These are phyloP conservation scores for Monosporozyma aquatica DNA, from an alignment of 805 yeast species.

Conservation along the genomic window DNA sequence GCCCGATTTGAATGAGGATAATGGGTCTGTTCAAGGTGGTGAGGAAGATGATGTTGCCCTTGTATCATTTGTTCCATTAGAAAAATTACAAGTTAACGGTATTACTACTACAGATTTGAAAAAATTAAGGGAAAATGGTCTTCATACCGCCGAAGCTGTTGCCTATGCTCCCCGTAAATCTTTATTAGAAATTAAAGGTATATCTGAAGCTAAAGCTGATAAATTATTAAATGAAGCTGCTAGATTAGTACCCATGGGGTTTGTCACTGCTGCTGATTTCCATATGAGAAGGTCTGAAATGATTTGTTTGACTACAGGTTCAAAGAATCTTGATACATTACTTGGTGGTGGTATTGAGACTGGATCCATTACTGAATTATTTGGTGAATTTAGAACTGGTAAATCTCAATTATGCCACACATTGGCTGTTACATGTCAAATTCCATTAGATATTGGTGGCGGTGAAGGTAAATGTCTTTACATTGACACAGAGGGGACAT, in stretches of 20 bases:
- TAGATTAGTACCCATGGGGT: slow-evolving; percentile 86
- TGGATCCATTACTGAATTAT: slow-evolving; percentile 91
- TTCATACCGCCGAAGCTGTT: slow-evolving; percentile 81
- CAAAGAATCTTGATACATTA: slow-evolving; percentile 84
- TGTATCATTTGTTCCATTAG: slow-evolving; percentile 29
- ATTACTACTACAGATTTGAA: slow-evolving; percentile 69
- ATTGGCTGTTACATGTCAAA: slow-evolving; percentile 90
- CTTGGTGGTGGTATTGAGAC: slow-evolving; percentile 97
- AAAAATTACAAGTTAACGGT: slow-evolving; percentile 61
- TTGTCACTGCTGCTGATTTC: slow-evolving; percentile 93
- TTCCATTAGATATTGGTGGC: slow-evolving; percentile 95
- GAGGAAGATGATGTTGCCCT: slow-evolving; percentile 42
- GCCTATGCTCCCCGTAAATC: slow-evolving; percentile 88
- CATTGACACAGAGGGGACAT: slow-evolving; percentile 96
- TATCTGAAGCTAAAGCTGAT: slow-evolving; percentile 92
- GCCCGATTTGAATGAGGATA: slow-evolving; percentile 1
- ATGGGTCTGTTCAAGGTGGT: slow-evolving; percentile 25
- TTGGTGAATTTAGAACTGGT: slow-evolving; percentile 97
- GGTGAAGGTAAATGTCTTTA: slow-evolving; percentile 96
- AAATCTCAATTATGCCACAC: slow-evolving; percentile 96
- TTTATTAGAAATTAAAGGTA: slow-evolving; percentile 73
- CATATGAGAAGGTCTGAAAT: slow-evolving; percentile 83
- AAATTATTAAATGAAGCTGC: slow-evolving; percentile 74
- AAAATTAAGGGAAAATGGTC: slow-evolving; percentile 75
- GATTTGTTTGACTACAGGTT: slow-evolving; percentile 91